Evolutionary conservation across 129 eudicot genomes (phyloP), one percentile per base, ranked within the genome.

Genomic region (Solidago caesia): DNA sequence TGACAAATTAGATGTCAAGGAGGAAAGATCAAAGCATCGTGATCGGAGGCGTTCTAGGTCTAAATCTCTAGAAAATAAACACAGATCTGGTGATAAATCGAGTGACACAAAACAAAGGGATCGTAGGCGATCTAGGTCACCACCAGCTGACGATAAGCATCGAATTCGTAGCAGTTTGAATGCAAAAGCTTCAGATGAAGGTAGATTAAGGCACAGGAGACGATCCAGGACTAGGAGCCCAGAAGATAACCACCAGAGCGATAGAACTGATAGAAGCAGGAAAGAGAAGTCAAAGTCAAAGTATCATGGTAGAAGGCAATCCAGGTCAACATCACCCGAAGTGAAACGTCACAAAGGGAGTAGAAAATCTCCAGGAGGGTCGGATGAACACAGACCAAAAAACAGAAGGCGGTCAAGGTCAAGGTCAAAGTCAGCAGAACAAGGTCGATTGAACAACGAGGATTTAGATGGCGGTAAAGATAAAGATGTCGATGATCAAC

Each of bases 101-200:
- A 82, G 81, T n/a, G 85, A 70, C 44, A 42, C 86, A 58, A 89
- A 84, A 75, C 89, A 82, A 29, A 84, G 82, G 64, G 84, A 71
- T 44, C 82, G 92, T 74, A 82, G 89, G 79, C 76, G 79, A 59
- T 89, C 96, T 21, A 89, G 91, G 79, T 92, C 97, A 73, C 74
- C 52, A 44, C 90, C 98, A 6, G 39, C 61, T 44, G 95, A 89
- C 16, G 84, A 71, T 61, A 85, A 72, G 78, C 80, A 43, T 79
- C 83, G 67, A 39, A 78, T 70, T 39, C 70, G 69, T 49, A 75
- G 55, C 48, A 77, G 75, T 63, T 70, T 70, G 61, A 75, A 69
- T 13, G 62, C 79, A 25, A 78, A 66, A 67, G 58, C 15, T 75
- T 67, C 67, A 16, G 87, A 82, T 57, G 95, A 82, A 49, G 70